Evolutionary conservation across 768 basidiomycete species (phyloP).

Genomic region (Pleurotus cornucopiae): DNA sequence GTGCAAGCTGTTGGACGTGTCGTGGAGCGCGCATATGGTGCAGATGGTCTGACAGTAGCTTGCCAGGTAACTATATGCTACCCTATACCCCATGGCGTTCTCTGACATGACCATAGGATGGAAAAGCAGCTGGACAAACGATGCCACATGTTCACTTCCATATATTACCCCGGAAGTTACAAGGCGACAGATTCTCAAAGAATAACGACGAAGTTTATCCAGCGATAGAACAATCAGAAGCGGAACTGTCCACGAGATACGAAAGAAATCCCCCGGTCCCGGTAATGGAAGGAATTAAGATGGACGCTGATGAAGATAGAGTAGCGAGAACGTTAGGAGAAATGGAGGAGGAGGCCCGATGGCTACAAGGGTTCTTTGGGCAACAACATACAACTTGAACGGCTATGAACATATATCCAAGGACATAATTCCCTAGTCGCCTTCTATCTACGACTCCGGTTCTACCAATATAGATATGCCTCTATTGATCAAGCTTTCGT

Average conservation of each 20-base stretch:
- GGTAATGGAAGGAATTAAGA: constrained; percentile 35
- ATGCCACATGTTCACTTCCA: constrained; percentile 98
- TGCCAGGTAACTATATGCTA: constrained; percentile 61
- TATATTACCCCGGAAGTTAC: constrained; percentile 74
- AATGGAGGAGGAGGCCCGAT: constrained; percentile 76
- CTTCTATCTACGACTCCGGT: constrained; percentile 8
- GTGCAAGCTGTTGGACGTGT: constrained; percentile 77
- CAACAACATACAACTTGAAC: constrained; percentile 13
- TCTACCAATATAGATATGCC: constrained; percentile 23
- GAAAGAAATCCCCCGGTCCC: constrained; percentile 18
- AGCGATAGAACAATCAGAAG: constrained; percentile 65
- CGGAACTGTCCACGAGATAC: constrained; percentile 34
- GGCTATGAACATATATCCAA: too few relatives aligned
- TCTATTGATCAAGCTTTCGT: constrained; percentile 25
- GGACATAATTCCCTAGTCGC: too few relatives aligned
- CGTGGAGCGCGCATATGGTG: constrained; percentile 78
- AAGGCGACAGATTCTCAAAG: constrained; percentile 61
- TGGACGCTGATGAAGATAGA: constrained; percentile 71
- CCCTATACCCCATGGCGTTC: too few relatives aligned
- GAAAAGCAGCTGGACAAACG: constrained; percentile 71
- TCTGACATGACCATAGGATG: constrained; percentile 51
- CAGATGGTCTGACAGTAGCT: constrained; percentile 81
- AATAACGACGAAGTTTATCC: constrained; percentile 78
- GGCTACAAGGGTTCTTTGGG: constrained; percentile 58
- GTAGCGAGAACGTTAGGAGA: constrained; percentile 61